Base-by-base conservation (phyloP, 169 alveolate species). In the Cystoisospora suis region DNA sequence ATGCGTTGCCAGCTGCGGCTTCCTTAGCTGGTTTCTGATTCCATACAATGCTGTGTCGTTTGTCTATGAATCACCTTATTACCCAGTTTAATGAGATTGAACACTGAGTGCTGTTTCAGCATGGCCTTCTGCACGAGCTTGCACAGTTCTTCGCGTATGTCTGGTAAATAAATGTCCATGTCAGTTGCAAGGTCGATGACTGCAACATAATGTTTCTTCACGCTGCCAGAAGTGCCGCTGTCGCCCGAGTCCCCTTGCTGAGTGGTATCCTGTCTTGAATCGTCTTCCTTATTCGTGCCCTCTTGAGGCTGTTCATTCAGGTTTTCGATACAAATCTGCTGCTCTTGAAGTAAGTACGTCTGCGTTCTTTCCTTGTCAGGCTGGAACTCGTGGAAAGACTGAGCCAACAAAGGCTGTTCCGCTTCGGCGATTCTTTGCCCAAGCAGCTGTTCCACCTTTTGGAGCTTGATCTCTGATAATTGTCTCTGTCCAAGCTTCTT, bases 51-150 rank as follows among this genome's bases (percentile, higher is more conserved):
- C 38, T 38, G 5, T 38, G 5, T 40, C 81, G 0, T 36, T 56
- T 72, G 58, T 72, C 83, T n/a, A n/a, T 36, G 83, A 72, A 72
- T 72, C 83, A 72, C 83, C 83, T 72, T 72, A 72, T 72, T 72
- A 72, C 83, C 83, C 83, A 72, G 6, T 72, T 72, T 72, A 38
- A 72, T 38, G 47, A 72, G 17, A 72, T 72, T 72, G 83, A 72
- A 15, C 45, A 72, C 58, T 17, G 83, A 32, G 58, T 72, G 83
- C 83, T 72, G 83, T 56, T 72, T 72, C 83, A 72, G 56, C 83
- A 72, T 72, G 56, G 83, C 32, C n/a, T 72, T 38, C 83, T 72
- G 83, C 83, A 72, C 32, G 34, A 72, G 9, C 56, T 72, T 72
- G 83, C 38, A 27, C n/a, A 72, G 83, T 38, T 72, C 83, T 38